Conservation (phyloP, 768 basidiomycete species). For the Rhodotorula babjevae region DNA sequence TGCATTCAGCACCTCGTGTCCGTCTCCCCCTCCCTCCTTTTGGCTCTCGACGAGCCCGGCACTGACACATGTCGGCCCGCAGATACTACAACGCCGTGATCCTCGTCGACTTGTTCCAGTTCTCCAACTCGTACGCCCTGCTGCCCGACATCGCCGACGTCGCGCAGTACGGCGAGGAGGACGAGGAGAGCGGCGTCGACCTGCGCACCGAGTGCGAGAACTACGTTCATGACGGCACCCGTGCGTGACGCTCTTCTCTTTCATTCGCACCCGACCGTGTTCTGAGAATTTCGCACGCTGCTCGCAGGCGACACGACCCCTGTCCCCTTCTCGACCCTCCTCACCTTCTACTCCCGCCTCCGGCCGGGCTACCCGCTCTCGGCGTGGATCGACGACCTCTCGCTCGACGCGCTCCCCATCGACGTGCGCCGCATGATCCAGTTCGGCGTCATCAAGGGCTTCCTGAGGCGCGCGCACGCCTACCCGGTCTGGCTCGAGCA, state of each 20-base stretch:
- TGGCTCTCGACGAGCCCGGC: not conserved
- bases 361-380: constrained; percentile 74
- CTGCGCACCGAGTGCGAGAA: constrained; percentile 82
- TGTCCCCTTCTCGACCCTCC: constrained; percentile 74
- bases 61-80: not conserved
- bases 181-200: constrained; percentile 58
- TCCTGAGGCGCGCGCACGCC: constrained; percentile 85
- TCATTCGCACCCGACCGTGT: not conserved
- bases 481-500: constrained; percentile 65
- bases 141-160: constrained; percentile 81
- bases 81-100: constrained; percentile 96
- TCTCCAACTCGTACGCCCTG: constrained; percentile 93
- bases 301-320: constrained; percentile 53
- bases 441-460: constrained; percentile 98
- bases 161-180: constrained; percentile 52
- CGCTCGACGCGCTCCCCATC: constrained; percentile 67
- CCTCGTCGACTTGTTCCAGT: constrained; percentile 95
- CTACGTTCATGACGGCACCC: constrained; percentile 60
- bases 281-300: constrained; percentile 14
- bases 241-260: not conserved
- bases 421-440: constrained; percentile 92
- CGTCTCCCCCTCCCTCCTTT: constrained; percentile 44
- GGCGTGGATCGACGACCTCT: constrained; percentile 78
- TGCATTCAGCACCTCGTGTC: constrained; percentile 89
- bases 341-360: constrained; percentile 79